Base-by-base conservation (phyloP, 345 rosid species). In the Brassica rapa region DNA sequence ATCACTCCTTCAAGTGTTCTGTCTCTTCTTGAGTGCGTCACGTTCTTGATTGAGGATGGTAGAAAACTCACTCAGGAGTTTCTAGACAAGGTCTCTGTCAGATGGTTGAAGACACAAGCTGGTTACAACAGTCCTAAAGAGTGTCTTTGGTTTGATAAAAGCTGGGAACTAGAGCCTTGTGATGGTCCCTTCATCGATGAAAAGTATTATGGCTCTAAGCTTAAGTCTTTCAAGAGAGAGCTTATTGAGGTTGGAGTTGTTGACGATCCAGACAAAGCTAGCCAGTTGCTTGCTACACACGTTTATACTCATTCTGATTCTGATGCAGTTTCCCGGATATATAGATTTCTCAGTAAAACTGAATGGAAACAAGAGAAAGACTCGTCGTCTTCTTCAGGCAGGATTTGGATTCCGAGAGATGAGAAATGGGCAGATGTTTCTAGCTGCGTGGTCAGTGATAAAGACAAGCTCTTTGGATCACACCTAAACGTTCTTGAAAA, bases 121-220 rank as follows among this genome's bases (percentile, higher is more conserved):
- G 93, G 92, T 73, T 92, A 87, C 66, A 67, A 67, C 55, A 63
- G 85, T 77, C 96, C 94, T 2, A n/a, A 64, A 0, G 67, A 82
- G 62, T 84, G 89, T 85, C 81, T 82, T 57, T 66, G 88, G 65
- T 83, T 86, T 24, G 87, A 85, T 75, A 21, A 78, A 5, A 16
- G 57, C 9, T 89, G 89, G 88, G 80, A 29, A 5, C 21, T 93
- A 80, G 73, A 82, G 77, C 84, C 2, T 21, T 37, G 79, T 11
- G 94, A 93, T 77, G 98, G 98, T 5, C 96, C 94, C 6, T 89
- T 93, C 85, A 85, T 90, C 62, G 91, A 89, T 24, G 91, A 89
- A 66, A 80, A 30, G 24, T 88, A 82, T 76, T 90, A 89, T 75
- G 89, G 94, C 61, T 62, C 80, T 4, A 49, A 64, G 16, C 66